Conservation (phyloP, 768 basidiomycete genomes). For the Lentinus tigrinus region DNA sequence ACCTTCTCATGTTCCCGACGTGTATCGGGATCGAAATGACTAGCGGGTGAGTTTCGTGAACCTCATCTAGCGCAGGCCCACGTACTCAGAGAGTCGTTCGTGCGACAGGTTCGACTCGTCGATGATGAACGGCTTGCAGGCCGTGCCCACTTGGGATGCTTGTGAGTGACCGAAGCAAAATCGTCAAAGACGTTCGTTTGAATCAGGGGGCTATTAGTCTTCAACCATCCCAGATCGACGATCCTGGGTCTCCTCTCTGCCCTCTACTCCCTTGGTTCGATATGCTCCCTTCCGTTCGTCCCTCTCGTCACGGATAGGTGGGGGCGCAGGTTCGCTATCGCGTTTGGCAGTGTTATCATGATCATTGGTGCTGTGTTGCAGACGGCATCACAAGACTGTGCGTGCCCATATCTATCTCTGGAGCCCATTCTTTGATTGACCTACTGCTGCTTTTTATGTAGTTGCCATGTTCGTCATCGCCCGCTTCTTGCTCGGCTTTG, state of each 20-base stretch:
- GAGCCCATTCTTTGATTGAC: no score
- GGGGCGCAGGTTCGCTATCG: constrained; percentile 52
- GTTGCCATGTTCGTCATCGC: constrained; percentile 61
- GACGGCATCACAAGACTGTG: constrained; percentile 38
- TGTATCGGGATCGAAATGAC: constrained; percentile 66
- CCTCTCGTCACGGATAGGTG: constrained; percentile 48
- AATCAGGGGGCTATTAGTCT: constrained; percentile 38
- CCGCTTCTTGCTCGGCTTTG: constrained; percentile 56
- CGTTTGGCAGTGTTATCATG: constrained; percentile 45
- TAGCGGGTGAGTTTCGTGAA: constrained; percentile 41
- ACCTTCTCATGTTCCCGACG: constrained; percentile 57
- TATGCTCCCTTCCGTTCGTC: constrained; percentile 52
- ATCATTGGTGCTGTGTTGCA: constrained; percentile 27
- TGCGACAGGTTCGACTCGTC: constrained; percentile 51
- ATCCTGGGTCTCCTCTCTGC: constrained; percentile 57
- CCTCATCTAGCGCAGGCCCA: background rate
- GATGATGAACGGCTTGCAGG: constrained; percentile 64
- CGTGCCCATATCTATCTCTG: background rate
- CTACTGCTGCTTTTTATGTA: constrained; percentile 25
- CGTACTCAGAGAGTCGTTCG: background rate
- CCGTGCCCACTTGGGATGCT: constrained; percentile 53
- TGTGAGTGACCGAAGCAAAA: constrained; percentile 45
- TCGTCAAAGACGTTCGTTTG: background rate
- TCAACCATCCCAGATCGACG: constrained; percentile 50
- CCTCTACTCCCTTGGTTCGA: constrained; percentile 60